Base-by-base conservation (phyloP, 2,329 filamentous ascomycete genomes). In the Penicillium sp. region DNA sequence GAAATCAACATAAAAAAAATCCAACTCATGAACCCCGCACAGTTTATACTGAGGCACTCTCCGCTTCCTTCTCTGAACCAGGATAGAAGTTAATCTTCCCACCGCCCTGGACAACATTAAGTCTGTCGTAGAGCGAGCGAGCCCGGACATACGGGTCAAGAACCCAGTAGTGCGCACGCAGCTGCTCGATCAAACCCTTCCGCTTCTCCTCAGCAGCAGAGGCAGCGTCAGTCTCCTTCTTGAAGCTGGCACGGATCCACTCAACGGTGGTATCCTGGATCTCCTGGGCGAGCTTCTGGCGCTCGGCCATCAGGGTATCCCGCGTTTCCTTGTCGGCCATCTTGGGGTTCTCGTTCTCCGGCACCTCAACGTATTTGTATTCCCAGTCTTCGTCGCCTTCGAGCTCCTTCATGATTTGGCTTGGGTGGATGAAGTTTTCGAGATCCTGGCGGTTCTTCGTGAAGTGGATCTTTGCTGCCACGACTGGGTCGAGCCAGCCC, bases 401-500 rank as follows among this genome's bases (percentile, higher is more conserved):
- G 4, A 97, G 82, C 62, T 96, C 93, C 69, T 88, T 90, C 58
- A 89, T 84, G 63, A 97, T 89, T 48, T 88, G 86, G 46, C 81
- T 80, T 40, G 80, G 80, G 12, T 86, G 82, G 56, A 99, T 89
- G 71, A 89, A 97, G 56, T 86, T 80, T 62, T 89, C 85, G 53
- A 99, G 80, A 53, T 97, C 93, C 54, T 89, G 83, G 55, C 86
- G 79, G 65, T 86, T 91, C 70, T 91, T 94, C 57, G 90, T 94
- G 75, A 97, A 97, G 73, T 97, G 87, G 21, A 99, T 89, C 76
- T 99, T 99, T 71, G 85, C 83, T 25, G 94, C 94, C 29, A 99
- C 93, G 4, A 99, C 93, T 2, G 94, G 94, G 73, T 99, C 94
- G 38, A 99, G 85, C 94, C 94, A 99, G 66, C 93, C 92, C 63